Base-by-base conservation (phyloP, 2,329 filamentous ascomycete species). In the Biscogniauxia sp. region DNA sequence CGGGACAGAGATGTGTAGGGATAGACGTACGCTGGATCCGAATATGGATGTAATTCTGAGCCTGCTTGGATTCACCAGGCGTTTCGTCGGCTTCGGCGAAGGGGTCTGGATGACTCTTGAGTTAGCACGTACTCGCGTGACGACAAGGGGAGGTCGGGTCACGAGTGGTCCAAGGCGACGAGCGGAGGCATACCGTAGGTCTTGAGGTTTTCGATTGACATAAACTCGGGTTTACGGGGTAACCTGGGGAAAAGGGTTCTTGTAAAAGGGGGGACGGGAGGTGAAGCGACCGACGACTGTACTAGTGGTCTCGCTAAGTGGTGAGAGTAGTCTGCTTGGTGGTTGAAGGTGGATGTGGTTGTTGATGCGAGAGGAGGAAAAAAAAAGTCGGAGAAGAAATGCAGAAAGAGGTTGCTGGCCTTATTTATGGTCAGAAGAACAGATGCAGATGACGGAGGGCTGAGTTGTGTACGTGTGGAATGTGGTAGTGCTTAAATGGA, bases 11-110 rank as follows among this genome's bases (percentile, higher is more conserved):
- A 55, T 59, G 55, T 28, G 20, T 20, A 23, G 55, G 58, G 53
- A 56, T 32, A 58, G 37, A 88, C 90, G 76, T 88, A 98, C 94
- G 95, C 80, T 99, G 95, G 79, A 98, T 98, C 82, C 95, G 93
- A 81, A 99, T 98, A 84, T 98, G 95, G 80, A 98, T 97, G 80
- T 97, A 97, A 82, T 96, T 96, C 83, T 96, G 92, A 78, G 91
- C 88, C 85, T 95, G 91, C 83, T 95, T 95, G 78, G 88, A 90
- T 83, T 96, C 91, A 85, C 93, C 93, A 80, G 90, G 93, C 81
- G 96, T 93, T 89, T 97, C 94, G 92, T 97, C 95, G 88, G 93
- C 95, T 92, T 98, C 95, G 90, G 95, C 95, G 92, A 99, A 99
- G 90, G 95, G 95, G 90, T 99, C 95, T 97, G 76, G 72, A 32